Percentiles rank a stretch among this genome's conserved stretches.
Conservation (phyloP, 371 early-diverging fungal species). For the Mortierella sp. region DNA sequence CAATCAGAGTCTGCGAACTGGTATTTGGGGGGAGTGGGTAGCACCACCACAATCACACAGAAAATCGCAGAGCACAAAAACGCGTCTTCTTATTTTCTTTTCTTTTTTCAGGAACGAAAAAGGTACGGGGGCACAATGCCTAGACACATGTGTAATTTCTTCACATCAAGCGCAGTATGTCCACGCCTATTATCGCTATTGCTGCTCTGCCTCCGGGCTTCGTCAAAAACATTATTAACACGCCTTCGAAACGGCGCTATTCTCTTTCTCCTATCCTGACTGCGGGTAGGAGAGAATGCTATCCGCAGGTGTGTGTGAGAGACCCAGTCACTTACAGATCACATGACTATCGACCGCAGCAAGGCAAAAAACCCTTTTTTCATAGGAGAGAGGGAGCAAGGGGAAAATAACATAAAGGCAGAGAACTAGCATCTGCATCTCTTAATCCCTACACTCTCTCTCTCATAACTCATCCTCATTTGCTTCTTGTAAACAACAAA, state of each 20-base stretch:
- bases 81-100: background rate
- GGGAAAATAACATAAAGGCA: background rate
- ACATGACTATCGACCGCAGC: constrained; percentile 7
- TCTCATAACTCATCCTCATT: background rate
- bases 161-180: background rate
- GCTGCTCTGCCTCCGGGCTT: constrained; percentile 7
- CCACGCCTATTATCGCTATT: background rate
- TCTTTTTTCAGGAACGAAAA: background rate
- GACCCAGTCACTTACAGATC: background rate
- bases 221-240: background rate
- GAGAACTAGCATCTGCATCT: background rate
- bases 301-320: background rate
- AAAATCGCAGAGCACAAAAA: background rate
- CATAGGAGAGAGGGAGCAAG: background rate
- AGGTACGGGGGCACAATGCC: background rate
- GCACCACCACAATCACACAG: background rate
- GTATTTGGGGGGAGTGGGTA: background rate
- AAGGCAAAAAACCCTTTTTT: background rate
- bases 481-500: background rate
- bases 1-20: background rate
- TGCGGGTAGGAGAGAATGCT: background rate
- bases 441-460: background rate
- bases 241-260: background rate
- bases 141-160: background rate
- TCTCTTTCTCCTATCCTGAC: background rate